Evolutionary conservation across 257 asterid species (phyloP), one percentile per base, ranked within the genome.

Genomic region (Plantago major): DNA sequence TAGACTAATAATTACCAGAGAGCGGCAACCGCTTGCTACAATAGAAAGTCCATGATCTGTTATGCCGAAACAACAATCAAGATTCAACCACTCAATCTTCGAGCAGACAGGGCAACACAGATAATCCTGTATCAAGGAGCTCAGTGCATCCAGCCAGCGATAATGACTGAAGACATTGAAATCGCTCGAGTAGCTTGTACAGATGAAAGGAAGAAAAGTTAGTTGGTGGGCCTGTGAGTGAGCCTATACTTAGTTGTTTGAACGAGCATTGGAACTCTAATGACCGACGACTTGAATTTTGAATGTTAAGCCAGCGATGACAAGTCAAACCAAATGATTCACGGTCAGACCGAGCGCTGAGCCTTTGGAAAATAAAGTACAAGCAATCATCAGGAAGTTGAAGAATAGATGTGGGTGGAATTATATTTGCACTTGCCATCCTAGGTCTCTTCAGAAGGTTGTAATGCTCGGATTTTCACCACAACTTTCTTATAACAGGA

Each of bases 241-340:
- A 75, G 40, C 77, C 33, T 28, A 68, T 42, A 18, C 67, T 76
- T 26, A 74, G 73, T 17, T 62, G 73, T 37, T 68, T 58, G 54
- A 85, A 71, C 4, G 94, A 78, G 67, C 94, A 85, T 5, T 71
- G 78, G 26, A 85, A 79, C 44, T 88, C 89, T 55, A 89, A 79
- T 10, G 86, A 80, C 42, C 68, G 76, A 70, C 93, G 86, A 62
- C 75, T 62, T 14, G 73, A 74, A 63, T 84, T 89, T 66, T 89
- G 89, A 47, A 89, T 78, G 18, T 67, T 68, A 67, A 84, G 87
- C 87, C 89, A 89, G 22, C 77, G 85, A 13, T 48, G 84, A 59
- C 94, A 88, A 57, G 96, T 80, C 68, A 83, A 64, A 14, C 95
- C 95, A 63, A 88, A 81, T 19, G 95, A 73, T 37, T 83, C 88